These are phyloP conservation scores for Ampelocalamus luodianensis DNA, from an alignment of 176 grass and related monocot genomes.

Conservation along the genomic window DNA sequence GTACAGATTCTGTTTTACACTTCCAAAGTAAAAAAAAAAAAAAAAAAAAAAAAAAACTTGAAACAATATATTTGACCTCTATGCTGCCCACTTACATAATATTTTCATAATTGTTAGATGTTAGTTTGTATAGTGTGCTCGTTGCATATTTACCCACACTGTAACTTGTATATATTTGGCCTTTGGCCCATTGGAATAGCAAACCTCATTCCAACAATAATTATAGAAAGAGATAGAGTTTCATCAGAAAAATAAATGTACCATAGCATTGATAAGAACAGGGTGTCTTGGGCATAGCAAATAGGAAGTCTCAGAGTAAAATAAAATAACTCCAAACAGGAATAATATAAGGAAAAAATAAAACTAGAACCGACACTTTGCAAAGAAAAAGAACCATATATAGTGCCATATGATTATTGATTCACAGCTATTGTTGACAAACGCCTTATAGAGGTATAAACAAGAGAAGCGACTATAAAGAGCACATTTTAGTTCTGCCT, in stretches of 20 bases:
- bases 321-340: not conserved
- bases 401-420: not conserved
- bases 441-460: not conserved
- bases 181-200: too few relatives aligned
- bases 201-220: too few relatives aligned
- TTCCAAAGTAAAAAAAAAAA: slow-evolving; percentile 15
- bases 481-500: not conserved
- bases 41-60: not conserved
- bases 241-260: not conserved
- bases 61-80: not conserved
- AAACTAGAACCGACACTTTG: not conserved
- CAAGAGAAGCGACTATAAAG: not conserved
- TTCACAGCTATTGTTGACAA: not conserved
- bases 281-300: not conserved
- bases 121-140: too few relatives aligned
- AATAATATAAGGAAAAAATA: not conserved
- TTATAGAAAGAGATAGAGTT: not conserved
- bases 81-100: not conserved
- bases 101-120: not conserved
- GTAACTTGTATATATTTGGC: too few relatives aligned
- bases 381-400: not conserved
- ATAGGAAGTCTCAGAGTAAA: not conserved
- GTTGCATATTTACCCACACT: too few relatives aligned
- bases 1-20: not conserved
- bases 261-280: not conserved